Percentiles rank a stretch among this genome's conserved stretches.
phyloP scores from a whole-genome alignment of 176 grass and related monocot genomes.

The Guadua angustifolia region DNA sequence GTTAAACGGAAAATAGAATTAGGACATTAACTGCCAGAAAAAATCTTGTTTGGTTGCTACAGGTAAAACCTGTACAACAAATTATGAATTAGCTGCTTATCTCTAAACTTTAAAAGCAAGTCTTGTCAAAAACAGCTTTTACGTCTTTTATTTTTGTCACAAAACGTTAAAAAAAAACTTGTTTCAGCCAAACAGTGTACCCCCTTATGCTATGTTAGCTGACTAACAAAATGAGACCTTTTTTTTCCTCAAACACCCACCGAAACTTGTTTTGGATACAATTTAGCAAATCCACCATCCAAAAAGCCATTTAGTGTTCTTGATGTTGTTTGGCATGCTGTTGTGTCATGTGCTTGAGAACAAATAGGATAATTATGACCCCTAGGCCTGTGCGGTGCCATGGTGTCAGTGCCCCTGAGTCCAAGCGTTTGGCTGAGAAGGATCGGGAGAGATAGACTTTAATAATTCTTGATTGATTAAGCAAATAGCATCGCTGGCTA shows the following conservation, averaged over 20 bases:
- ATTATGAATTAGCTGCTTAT: neutral
- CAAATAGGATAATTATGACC: too few relatives aligned
- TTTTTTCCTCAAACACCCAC: neutral
- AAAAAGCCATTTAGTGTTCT: neutral
- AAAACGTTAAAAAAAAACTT: neutral
- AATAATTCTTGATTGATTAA: too few relatives aligned
- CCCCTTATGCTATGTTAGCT: neutral
- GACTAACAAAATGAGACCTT: neutral
- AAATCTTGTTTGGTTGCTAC: slow-evolving; percentile 10
- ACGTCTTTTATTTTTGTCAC: neutral
- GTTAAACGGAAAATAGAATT: neutral
- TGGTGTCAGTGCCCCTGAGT: too few relatives aligned
- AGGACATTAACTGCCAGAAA: neutral
- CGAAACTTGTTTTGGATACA: neutral
- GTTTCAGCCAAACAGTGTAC: neutral
- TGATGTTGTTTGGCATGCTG: slow-evolving; percentile 4
- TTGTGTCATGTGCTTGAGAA: too few relatives aligned
- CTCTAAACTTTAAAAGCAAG: neutral
- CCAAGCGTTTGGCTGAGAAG: too few relatives aligned
- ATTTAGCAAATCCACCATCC: neutral
- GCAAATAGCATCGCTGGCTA: too few relatives aligned
- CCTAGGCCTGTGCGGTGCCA: too few relatives aligned
- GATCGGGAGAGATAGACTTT: too few relatives aligned
- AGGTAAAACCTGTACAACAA: neutral
- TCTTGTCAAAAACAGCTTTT: neutral